Percentiles rank a stretch among this genome's conserved stretches.
phyloP scores from a whole-genome alignment of 2,329 filamentous ascomycete species.

The Phialocephala subalpina region DNA sequence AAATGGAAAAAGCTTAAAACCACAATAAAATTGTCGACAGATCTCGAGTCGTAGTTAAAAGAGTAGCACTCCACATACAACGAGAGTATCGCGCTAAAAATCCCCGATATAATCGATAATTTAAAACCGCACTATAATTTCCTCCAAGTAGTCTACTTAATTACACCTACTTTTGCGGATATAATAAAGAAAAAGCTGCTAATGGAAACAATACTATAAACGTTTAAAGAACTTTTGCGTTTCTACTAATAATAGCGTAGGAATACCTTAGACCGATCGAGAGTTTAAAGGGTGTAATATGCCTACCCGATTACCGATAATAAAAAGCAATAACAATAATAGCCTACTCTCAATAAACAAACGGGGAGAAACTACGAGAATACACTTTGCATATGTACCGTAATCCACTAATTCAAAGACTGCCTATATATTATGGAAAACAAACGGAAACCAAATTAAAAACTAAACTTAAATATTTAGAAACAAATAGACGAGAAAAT shows the following conservation, averaged over 20 bases:
- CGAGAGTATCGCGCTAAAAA: no score
- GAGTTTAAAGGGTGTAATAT: not conserved
- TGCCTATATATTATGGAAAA: not conserved
- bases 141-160: no score
- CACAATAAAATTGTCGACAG: not conserved
- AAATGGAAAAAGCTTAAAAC: not conserved
- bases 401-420: not conserved
- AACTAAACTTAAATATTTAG: no score
- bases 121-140: no score
- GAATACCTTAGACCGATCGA: not conserved
- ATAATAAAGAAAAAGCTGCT: not conserved
- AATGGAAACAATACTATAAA: not conserved
- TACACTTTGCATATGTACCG: no score
- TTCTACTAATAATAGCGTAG: not conserved
- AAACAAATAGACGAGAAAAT: no score
- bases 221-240: not conserved
- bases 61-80: not conserved
- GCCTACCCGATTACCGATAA: not conserved
- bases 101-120: no score
- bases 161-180: no score
- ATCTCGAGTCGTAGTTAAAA: not conserved
- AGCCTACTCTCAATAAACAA: not conserved
- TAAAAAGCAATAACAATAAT: not conserved
- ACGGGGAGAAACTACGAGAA: not conserved
- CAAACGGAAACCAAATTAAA: not conserved